Evolutionary conservation across 2,329 filamentous ascomycete species (phyloP).

Genomic region (Pseudogymnoascus sp.): DNA sequence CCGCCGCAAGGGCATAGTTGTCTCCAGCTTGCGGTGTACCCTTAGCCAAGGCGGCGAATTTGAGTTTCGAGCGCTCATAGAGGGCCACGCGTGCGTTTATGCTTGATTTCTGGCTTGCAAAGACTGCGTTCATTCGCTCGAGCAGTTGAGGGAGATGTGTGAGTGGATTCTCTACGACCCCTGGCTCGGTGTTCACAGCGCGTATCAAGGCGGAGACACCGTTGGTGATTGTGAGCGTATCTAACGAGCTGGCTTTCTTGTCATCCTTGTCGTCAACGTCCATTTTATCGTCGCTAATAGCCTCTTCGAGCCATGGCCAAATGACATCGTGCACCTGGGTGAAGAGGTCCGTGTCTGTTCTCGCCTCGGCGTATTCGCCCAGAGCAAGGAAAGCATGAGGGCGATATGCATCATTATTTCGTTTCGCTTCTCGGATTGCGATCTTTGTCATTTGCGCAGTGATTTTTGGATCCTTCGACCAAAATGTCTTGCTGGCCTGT

Average conservation of each 20-base stretch:
- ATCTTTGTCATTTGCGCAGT: constrained; percentile 72
- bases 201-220: constrained; percentile 29
- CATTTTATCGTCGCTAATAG: constrained; percentile 58
- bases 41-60: constrained; percentile 26
- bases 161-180: constrained; percentile 21
- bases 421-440: constrained; percentile 77
- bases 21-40: constrained; percentile 17
- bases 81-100: constrained; percentile 26
- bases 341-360: constrained; percentile 65
- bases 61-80: constrained; percentile 27
- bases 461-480: constrained; percentile 46
- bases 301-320: constrained; percentile 53
- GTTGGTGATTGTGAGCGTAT: constrained; percentile 27
- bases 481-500: constrained; percentile 54
- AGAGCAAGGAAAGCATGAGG: constrained; percentile 67
- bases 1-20: constrained; percentile 21
- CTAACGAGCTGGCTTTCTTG: constrained; percentile 20
- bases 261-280: constrained; percentile 38
- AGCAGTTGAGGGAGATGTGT: constrained; percentile 26
- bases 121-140: constrained; percentile 21
- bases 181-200: constrained; percentile 23
- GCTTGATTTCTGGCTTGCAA: constrained; percentile 26
- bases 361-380: constrained; percentile 63
- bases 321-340: constrained; percentile 60
- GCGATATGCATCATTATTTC: constrained; percentile 80